Evolutionary conservation across 1,284 basidiomycete genomes (phyloP).

Genomic region (Papiliotrema fonsecae): DNA sequence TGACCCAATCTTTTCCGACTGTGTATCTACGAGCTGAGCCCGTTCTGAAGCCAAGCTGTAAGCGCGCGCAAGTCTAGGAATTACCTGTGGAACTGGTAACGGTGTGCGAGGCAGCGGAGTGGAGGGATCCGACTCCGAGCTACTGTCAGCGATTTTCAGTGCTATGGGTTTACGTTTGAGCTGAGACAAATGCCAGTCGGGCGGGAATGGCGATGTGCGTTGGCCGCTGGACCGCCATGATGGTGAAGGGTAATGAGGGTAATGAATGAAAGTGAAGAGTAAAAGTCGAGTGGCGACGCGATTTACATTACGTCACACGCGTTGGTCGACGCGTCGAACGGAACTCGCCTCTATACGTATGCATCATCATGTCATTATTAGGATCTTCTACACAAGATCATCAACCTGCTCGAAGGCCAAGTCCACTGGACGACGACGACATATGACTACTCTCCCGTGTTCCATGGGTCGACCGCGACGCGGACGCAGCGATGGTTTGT

Average conservation of each 20-base stretch:
- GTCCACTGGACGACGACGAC: too few relatives aligned
- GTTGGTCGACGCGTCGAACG: too few relatives aligned
- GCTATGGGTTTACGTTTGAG: not conserved
- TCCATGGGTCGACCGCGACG: not conserved
- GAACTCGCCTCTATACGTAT: too few relatives aligned
- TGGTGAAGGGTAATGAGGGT: too few relatives aligned
- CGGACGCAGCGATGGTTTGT: not conserved
- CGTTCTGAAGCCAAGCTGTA: not conserved
- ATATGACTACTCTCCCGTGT: not conserved
- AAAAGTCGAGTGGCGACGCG: too few relatives aligned
- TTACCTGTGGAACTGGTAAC: conserved; percentile 22
- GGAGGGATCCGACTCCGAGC: conserved; percentile 14
- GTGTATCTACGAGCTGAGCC: not conserved
- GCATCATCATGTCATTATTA: too few relatives aligned
- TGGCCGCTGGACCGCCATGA: too few relatives aligned
- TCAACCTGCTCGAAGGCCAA: too few relatives aligned
- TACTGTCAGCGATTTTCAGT: conserved; percentile 6
- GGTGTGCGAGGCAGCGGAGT: conserved; percentile 33
- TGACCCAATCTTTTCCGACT: not conserved
- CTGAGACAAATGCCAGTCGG: conserved; percentile 7
- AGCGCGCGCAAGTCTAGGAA: not conserved
- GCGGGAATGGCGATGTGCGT: conserved; percentile 16
- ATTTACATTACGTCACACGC: too few relatives aligned
- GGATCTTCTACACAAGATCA: too few relatives aligned
- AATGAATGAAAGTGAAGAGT: too few relatives aligned